phyloP scores from a whole-genome alignment of 306 rosid species.

The Begonia masoniana region DNA sequence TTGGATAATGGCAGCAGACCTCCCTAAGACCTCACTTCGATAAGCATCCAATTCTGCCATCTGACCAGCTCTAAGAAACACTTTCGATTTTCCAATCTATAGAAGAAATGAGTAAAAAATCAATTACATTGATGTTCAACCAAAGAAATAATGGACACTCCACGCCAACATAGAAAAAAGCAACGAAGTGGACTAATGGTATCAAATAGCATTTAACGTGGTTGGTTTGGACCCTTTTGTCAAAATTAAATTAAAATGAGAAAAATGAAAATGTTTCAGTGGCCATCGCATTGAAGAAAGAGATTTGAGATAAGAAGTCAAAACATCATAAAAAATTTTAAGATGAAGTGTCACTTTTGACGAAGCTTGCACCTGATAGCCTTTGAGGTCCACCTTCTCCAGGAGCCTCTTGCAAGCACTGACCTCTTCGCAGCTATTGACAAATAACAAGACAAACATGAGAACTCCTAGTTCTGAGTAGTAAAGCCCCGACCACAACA shows the following conservation, averaged over 20 bases:
- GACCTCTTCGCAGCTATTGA: conserved; percentile 54
- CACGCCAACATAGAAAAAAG: background rate
- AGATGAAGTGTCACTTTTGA: background rate
- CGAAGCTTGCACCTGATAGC: conserved; percentile 56
- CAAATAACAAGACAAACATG: conserved; percentile 1
- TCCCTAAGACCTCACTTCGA: conserved; percentile 73
- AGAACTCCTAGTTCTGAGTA: background rate
- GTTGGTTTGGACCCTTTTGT: background rate
- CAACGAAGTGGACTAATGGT: background rate
- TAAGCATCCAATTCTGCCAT: conserved; percentile 92
- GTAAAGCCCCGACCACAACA: background rate
- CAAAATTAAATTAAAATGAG: background rate
- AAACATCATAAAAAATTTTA: too few relatives aligned
- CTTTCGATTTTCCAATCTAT: conserved; percentile 91
- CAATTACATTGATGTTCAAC: conserved; percentile 5
- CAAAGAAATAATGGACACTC: background rate
- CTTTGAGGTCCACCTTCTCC: conserved; percentile 47
- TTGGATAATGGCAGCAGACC: conserved; percentile 64
- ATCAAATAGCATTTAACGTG: background rate
- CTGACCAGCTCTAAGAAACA: conserved; percentile 96
- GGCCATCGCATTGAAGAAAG: too few relatives aligned
- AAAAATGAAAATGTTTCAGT: background rate
- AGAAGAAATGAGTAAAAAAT: conserved; percentile 14
- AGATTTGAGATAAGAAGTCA: too few relatives aligned
- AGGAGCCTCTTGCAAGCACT: conserved; percentile 62